Percentiles rank a stretch among this genome's conserved stretches.
phyloP scores from a whole-genome alignment of 106 monocot genomes.

The Narthecium ossifragum region DNA sequence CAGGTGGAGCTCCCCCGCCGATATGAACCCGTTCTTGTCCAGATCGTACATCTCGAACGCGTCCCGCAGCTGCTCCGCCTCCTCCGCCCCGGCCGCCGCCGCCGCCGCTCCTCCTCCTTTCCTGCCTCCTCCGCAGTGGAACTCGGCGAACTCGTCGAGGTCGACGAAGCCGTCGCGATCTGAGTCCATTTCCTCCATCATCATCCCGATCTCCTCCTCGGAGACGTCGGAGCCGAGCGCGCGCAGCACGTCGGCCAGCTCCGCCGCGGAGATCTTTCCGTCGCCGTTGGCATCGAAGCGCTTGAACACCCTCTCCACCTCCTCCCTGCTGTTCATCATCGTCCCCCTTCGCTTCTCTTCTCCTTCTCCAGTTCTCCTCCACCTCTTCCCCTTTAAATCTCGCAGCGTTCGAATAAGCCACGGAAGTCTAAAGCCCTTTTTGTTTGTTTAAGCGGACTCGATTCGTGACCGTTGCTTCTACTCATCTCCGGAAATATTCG shows the following conservation, averaged over 20 bases:
- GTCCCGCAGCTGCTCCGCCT: slow-evolving; percentile 46
- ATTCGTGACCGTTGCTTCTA: no score
- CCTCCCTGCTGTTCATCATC: no score
- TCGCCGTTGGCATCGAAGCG: slow-evolving; percentile 36
- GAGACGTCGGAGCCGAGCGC: slow-evolving; percentile 19
- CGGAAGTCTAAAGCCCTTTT: no score
- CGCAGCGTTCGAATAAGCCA: no score
- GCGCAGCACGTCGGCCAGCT: slow-evolving; percentile 19
- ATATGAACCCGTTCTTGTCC: slow-evolving; percentile 61
- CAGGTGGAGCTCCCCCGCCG: slow-evolving; percentile 47
- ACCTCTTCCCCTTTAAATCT: no score
- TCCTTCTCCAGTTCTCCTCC: no score
- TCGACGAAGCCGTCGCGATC: slow-evolving; percentile 41
- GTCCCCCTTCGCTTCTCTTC: no score
- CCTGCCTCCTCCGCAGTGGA: slow-evolving; percentile 15
- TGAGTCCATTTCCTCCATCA: slow-evolving; percentile 39
- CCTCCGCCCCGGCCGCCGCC: neutral
- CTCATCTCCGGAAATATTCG: no score
- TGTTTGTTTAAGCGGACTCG: no score
- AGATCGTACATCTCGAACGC: slow-evolving; percentile 77
- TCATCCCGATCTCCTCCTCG: slow-evolving; percentile 14
- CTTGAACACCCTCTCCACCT: slow-evolving; percentile 26
- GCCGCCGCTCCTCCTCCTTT: neutral
- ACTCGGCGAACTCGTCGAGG: slow-evolving; percentile 31
- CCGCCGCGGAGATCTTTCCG: slow-evolving; percentile 35